Evolutionary conservation across 805 yeast genomes (phyloP).

Genomic region (Myxozyma neotropica): DNA sequence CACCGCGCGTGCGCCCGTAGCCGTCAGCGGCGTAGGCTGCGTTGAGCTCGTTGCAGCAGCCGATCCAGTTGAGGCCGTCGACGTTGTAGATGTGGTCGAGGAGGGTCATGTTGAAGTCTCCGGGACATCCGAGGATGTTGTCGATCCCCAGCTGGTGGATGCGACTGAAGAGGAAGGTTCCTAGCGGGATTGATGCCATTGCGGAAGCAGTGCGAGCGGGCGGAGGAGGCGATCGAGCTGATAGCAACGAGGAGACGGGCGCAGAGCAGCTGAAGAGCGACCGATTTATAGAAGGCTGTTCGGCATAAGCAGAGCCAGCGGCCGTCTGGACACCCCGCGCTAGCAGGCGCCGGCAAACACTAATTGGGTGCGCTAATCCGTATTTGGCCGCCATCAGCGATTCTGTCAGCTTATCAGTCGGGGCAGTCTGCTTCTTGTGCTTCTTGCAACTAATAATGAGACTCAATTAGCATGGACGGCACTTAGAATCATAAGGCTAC

Average conservation of each 20-base stretch:
- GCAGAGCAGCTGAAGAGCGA: too few species aligned
- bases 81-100: conserved; percentile 46
- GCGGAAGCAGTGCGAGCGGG: background rate
- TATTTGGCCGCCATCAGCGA: too few species aligned
- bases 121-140: conserved; percentile 48
- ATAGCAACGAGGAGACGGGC: background rate
- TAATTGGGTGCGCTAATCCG: too few species aligned
- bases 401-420: too few species aligned
- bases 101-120: conserved; percentile 49
- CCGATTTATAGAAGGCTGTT: too few species aligned
- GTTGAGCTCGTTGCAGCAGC: conserved; percentile 85
- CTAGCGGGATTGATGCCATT: conserved; percentile 25
- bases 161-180: conserved; percentile 32
- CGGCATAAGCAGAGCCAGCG: too few species aligned
- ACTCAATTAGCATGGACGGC: too few species aligned
- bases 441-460: too few species aligned
- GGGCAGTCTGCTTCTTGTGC: too few species aligned
- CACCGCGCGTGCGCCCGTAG: conserved; percentile 66
- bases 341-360: too few species aligned
- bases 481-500: too few species aligned
- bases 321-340: too few species aligned
- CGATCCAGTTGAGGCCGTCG: conserved; percentile 65
- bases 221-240: background rate
- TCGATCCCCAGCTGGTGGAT: conserved; percentile 46
- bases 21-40: conserved; percentile 93